Evolutionary conservation across 169 alveolate species (phyloP), one percentile per base, ranked within the genome.

Genomic region (Eimeria necatrix): DNA sequence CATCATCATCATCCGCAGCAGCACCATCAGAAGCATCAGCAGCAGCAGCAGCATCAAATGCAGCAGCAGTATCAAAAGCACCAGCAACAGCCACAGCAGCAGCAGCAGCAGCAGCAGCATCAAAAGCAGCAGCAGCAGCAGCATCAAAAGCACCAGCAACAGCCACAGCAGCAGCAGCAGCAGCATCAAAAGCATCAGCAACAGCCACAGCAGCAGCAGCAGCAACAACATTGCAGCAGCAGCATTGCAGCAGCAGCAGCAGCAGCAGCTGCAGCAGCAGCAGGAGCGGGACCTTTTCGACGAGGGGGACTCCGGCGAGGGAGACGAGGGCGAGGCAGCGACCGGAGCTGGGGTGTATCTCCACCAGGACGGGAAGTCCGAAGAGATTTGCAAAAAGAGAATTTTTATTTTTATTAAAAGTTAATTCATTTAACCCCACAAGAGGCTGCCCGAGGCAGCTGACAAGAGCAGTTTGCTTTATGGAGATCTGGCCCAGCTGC

Each of bases 321-420:
- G 78, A 68, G n/a, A 18, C 9, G 2, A 68, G 78, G 32, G 78
- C n/a, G 12, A 12, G 12, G 32, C 78, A 68, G n/a, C 1, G 41
- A 0, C 78, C 78, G 12, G 78, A 18, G 78, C n/a, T 24, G n/a
- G 78, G 78, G 32, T n/a, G 78, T 14, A 68, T 68, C 32, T 68
- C 78, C 78, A 68, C 78, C 46, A n/a, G 46, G n/a, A 68, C 32
- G 9, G 78, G 78, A 10, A 68, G 78, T 14, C 78, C 78, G 78
- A 14, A 68, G 46, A 68, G 78, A n/a, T 68, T 68, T 10, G 46
- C 78, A 18, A 68, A 14, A 24, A 68, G 78, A n/a, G 78, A 18
- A 10, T 68, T 14, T 24, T 24, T 14, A 16, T 68, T 12, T n/a
- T 68, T 68, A n/a, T 68, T 68, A 24, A 14, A 68, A 7, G 12